Evolutionary conservation across 768 basidiomycete species (phyloP).

Genomic region (Russula virescens): DNA sequence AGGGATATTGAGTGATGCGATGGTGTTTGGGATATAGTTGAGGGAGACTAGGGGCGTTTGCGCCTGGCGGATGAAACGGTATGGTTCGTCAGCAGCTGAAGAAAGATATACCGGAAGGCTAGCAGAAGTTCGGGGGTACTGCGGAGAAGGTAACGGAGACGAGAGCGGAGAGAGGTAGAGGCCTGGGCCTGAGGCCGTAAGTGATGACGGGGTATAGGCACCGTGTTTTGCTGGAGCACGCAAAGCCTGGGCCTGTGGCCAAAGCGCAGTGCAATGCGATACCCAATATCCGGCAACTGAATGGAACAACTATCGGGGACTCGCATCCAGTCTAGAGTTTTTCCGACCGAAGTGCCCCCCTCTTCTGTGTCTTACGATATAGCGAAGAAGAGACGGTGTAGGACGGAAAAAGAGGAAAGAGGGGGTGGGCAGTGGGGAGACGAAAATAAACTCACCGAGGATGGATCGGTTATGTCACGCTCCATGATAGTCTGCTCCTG

Average conservation of each 20-base stretch:
- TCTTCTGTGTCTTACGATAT: background rate
- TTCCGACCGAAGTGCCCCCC: background rate
- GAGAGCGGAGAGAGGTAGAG: background rate
- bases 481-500: conserved; percentile 50
- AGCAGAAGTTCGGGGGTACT: background rate
- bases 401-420: too few relatives aligned
- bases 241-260: background rate
- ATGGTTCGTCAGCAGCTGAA: background rate
- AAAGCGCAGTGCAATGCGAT: background rate
- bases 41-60: conserved; percentile 49
- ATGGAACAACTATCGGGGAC: too few relatives aligned
- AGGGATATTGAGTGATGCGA: conserved; percentile 50
- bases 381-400: background rate
- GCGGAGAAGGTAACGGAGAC: conserved; percentile 1
- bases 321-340: background rate
- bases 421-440: background rate
- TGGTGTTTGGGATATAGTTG: conserved; percentile 56
- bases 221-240: background rate
- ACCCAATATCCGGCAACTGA: background rate
- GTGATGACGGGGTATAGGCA: background rate
- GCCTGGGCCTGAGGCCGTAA: background rate
- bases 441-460: conserved; percentile 37
- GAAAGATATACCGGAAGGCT: background rate
- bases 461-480: conserved; percentile 47
- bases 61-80: conserved; percentile 17